Evolutionary conservation across 228 moss, liverwort and hornwort genomes (phyloP).

Genomic region (Sphagnum fallax): DNA sequence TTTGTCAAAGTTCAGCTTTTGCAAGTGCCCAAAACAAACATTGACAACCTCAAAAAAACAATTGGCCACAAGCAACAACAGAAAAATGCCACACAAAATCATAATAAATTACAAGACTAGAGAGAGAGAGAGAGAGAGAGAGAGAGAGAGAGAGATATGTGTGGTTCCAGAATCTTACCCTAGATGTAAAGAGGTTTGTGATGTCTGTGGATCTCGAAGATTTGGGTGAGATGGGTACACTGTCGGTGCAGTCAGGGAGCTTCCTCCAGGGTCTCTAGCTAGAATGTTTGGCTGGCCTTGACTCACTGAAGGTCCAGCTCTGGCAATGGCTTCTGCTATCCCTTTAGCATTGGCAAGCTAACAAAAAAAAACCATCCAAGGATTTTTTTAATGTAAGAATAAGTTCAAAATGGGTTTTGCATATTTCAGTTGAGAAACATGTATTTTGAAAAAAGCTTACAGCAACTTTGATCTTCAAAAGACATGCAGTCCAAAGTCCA

Average conservation of each 20-base stretch:
- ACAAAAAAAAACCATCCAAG: not conserved
- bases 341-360: constrained; percentile 86
- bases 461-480: not conserved
- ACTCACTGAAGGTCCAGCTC: constrained; percentile 51
- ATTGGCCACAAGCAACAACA: no score
- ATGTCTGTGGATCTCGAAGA: constrained; percentile 75
- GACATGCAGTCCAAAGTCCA: not conserved
- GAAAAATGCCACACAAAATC: no score
- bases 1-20: no score
- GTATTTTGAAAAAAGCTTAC: no score
- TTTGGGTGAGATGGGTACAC: constrained; percentile 73
- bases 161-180: constrained; percentile 7
- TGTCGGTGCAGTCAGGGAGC: constrained; percentile 41
- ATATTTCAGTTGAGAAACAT: no score
- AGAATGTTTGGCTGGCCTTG: constrained; percentile 40
- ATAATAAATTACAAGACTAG: no score
- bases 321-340: constrained; percentile 61
- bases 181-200: constrained; percentile 84
- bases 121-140: no score
- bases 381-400: not conserved
- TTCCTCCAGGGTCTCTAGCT: constrained; percentile 48
- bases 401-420: not conserved
- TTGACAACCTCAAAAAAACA: no score
- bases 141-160: no score
- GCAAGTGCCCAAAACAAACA: no score